A percentile compares a stretch with the other conserved stretches of the same genome.
Conservation (phyloP, 352 stramenopile genomes). For the Globisporangium paddicum region DNA sequence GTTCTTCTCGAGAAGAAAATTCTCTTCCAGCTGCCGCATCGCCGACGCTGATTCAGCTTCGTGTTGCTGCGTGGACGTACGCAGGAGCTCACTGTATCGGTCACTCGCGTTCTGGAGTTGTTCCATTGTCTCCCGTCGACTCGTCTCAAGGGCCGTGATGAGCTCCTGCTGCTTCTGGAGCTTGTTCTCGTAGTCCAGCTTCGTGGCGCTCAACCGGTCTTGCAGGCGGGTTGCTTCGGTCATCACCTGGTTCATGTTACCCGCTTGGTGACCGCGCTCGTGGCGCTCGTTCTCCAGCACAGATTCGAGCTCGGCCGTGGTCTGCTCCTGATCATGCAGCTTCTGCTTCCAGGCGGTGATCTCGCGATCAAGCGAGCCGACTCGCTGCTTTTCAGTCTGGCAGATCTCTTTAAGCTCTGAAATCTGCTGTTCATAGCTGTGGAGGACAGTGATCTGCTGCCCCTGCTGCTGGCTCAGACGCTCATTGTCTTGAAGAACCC, state of each 20-base stretch:
- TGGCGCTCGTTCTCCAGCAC: constrained; percentile 19
- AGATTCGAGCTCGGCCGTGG: constrained; percentile 25
- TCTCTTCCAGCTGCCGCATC: constrained; percentile 46
- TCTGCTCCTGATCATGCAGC: constrained; percentile 30
- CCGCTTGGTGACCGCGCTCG: constrained; percentile 19
- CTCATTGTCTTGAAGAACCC: constrained; percentile 39
- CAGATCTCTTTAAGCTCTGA: constrained; percentile 36
- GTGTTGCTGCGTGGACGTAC: constrained; percentile 28
- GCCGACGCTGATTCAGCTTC: constrained; percentile 34
- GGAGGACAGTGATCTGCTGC: constrained; percentile 33
- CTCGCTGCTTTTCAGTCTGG: constrained; percentile 27
- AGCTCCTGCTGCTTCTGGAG: constrained; percentile 38
- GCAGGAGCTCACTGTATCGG: constrained; percentile 20
- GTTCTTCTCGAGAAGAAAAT: constrained; percentile 43
- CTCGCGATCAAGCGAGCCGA: constrained; percentile 29
- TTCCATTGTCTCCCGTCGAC: constrained; percentile 30
- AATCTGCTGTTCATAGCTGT: constrained; percentile 37
- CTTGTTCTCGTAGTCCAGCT: constrained; percentile 47
- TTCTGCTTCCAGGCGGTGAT: constrained; percentile 30
- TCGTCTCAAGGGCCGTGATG: constrained; percentile 28
- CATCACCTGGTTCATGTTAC: constrained; percentile 32
- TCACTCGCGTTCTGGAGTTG: constrained; percentile 33
- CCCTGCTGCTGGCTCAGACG: constrained; percentile 31
- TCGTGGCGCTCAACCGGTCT: constrained; percentile 32
- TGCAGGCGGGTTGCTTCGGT: constrained; percentile 41